Evolutionary conservation across 305 asterid genomes (phyloP).

Genomic region (Fraxinus sp.): DNA sequence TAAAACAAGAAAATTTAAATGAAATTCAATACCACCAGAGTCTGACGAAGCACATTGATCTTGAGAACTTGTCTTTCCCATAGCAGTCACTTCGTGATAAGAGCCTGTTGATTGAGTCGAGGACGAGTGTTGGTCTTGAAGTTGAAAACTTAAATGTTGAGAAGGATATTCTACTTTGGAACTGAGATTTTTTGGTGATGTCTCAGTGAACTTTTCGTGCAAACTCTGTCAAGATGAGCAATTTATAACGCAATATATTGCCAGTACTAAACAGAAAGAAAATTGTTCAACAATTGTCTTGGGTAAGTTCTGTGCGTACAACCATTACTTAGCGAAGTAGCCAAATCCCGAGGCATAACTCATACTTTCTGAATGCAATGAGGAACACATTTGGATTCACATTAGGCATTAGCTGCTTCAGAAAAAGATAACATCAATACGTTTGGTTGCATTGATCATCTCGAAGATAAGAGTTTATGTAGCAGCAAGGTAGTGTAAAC

Average conservation of each 20-base stretch:
- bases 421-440: conserved; percentile 1
- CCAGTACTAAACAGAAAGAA: neutral
- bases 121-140: conserved; percentile 41
- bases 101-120: conserved; percentile 45
- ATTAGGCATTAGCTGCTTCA: conserved; percentile 29
- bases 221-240: conserved; percentile 26
- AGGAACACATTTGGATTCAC: conserved; percentile 15
- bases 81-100: conserved; percentile 33
- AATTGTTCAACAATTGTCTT: neutral
- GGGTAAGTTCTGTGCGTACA: conserved; percentile 31
- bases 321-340: conserved; percentile 27
- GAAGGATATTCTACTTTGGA: conserved; percentile 29
- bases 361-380: conserved; percentile 7
- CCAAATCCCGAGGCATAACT: conserved; percentile 27
- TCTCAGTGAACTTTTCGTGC: conserved; percentile 28
- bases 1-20: neutral
- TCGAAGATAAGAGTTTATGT: neutral
- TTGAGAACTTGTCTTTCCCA: conserved; percentile 55
- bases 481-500: neutral
- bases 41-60: conserved; percentile 66
- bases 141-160: conserved; percentile 32
- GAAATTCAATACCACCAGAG: conserved; percentile 41
- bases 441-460: neutral
- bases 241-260: neutral
- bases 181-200: conserved; percentile 27